Percentiles rank a stretch among this genome's conserved stretches.
Evolutionary conservation across 495 filamentous ascomycete species (phyloP).

Genomic region (Usnea hakonensis): DNA sequence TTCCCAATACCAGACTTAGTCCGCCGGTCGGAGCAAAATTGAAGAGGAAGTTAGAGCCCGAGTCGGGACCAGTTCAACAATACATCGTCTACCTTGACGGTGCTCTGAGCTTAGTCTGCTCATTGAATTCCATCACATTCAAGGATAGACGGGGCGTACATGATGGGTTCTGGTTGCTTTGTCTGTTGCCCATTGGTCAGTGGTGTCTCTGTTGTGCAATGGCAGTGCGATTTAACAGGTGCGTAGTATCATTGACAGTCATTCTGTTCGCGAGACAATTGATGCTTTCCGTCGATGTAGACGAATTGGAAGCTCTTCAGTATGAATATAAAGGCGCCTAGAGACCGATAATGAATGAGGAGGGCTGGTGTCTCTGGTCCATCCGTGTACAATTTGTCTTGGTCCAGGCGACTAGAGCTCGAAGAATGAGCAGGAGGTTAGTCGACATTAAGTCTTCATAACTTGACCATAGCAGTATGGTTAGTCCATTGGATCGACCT

Average conservation of each 20-base stretch:
- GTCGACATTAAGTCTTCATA: background rate
- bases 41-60: background rate
- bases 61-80: slow-evolving; percentile 16
- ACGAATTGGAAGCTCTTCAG: slow-evolving; percentile 39
- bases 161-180: slow-evolving; percentile 25
- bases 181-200: slow-evolving; percentile 22
- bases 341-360: background rate
- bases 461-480: background rate
- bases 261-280: slow-evolving; percentile 32
- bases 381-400: background rate
- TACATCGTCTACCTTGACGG: slow-evolving; percentile 22
- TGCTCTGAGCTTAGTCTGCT: slow-evolving; percentile 18
- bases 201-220: slow-evolving; percentile 28
- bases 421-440: background rate
- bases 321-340: slow-evolving; percentile 48
- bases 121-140: slow-evolving; percentile 17
- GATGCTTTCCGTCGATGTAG: slow-evolving; percentile 42
- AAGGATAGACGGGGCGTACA: slow-evolving; percentile 14
- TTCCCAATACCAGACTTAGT: slow-evolving; percentile 25
- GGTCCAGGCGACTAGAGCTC: background rate
- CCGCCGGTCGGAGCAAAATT: slow-evolving; percentile 15
- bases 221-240: slow-evolving; percentile 17
- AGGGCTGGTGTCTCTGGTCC: background rate
- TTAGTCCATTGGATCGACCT: background rate
- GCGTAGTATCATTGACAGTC: slow-evolving; percentile 33